Evolutionary conservation across 257 asterid genomes (phyloP), one percentile per base, ranked within the genome.

Genomic region (Petunia axillaris): DNA sequence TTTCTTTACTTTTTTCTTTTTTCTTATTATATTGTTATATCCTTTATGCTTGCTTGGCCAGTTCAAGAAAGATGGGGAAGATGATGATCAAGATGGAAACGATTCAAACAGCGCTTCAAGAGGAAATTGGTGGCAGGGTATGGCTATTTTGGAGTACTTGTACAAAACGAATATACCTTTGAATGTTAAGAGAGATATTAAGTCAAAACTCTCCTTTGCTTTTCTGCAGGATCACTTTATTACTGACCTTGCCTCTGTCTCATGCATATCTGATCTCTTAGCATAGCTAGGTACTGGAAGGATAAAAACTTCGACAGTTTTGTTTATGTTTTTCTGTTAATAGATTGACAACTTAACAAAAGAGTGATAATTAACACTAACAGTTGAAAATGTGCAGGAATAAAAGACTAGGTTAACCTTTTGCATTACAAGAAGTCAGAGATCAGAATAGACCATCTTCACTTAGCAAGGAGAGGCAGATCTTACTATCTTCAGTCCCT

Each of bases 101-200:
- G 52, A 70, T 76, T 82, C 89, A 75, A 53, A 80, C 3, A 46
- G 36, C 76, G 89, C 87, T 71, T 82, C 83, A 2, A 86, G 87
- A 79, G 91, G 91, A 60, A 79, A 88, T 85, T 86, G 89, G 91
- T 88, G 91, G 91, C 81, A 84, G 86, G 91, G 91, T 86, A 84
- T 75, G 58, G 16, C 59, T 85, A 10, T 75, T 74, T 63, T 38
- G 37, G n/a, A 16, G 5, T 63, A n/a, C 25, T 25, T 25, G 25
- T 25, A 25, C 25, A 25, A 25, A 25, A 25, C 25, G 25, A 25
- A 25, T 25, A 25, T 25, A 25, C 25, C 11, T 58, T 58, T 35
- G 16, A 58, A 58, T 10, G 41, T 64, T 64, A 64, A 4, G 76
- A 10, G 35, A 44, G 16, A 46, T 35, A 46, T 35, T 40, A 3